A percentile compares a stretch with the other conserved stretches of the same genome.
These are phyloP conservation scores for Xerocomus cyaneibrunnescens DNA, from an alignment of 1,284 basidiomycete genomes.

Conservation along the genomic window DNA sequence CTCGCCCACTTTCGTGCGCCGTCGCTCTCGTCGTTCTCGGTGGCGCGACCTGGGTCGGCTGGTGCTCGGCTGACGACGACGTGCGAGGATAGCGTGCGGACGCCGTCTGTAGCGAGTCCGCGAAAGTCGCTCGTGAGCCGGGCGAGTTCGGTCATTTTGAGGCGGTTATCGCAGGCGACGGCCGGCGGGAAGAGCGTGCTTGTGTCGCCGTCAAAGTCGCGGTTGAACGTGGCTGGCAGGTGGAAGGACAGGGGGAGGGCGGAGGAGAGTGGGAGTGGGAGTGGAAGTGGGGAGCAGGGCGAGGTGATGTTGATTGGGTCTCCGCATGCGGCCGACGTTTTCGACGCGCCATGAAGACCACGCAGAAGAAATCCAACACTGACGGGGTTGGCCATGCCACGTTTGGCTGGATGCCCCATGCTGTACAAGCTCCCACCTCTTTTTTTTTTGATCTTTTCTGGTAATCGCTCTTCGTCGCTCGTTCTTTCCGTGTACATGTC, in stretches of 20 bases:
- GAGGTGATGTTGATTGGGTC: constrained; percentile 28
- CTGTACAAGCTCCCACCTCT: too few species aligned
- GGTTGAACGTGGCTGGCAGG: neutral
- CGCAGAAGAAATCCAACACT: too few species aligned
- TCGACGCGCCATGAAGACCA: constrained; percentile 2
- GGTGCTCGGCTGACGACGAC: constrained; percentile 22
- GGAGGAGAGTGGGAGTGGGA: neutral
- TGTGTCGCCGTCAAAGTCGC: constrained; percentile 1
- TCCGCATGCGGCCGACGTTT: neutral
- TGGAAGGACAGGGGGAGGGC: constrained; percentile 4
- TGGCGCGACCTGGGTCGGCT: constrained; percentile 23
- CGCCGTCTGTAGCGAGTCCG: neutral
- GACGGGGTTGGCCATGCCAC: too few species aligned
- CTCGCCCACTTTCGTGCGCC: constrained; percentile 1
- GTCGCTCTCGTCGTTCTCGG: constrained; percentile 1
- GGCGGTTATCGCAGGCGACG: constrained; percentile 25
- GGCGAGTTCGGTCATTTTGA: constrained; percentile 29
- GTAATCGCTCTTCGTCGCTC: too few species aligned
- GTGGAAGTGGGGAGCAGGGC: constrained; percentile 1
- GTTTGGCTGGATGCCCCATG: too few species aligned
- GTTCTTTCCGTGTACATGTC: too few species aligned
- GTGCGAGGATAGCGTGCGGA: neutral
- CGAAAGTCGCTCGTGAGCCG: constrained; percentile 25
- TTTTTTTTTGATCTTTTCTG: too few species aligned
- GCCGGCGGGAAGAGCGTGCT: neutral